These are phyloP conservation scores for Ophiostoma perfectum DNA, from an alignment of 2,329 filamentous ascomycete genomes.

Conservation along the genomic window DNA sequence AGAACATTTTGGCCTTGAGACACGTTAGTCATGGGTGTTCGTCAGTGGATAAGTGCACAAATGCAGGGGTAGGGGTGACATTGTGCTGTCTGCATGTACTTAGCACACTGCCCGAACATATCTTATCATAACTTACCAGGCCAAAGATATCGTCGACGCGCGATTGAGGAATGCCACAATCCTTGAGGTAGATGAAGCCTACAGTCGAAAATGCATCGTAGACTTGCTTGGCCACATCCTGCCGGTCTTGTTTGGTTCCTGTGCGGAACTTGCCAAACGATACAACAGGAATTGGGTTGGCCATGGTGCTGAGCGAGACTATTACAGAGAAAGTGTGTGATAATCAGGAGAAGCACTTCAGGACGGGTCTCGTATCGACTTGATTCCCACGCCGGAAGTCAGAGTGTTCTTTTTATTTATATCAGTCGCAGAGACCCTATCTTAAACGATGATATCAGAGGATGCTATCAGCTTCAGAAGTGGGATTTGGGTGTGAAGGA, in stretches of 20 bases:
- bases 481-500: neutral
- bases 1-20: conserved; percentile 10
- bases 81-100: neutral
- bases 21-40: neutral
- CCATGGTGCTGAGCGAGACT: neutral
- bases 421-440: conserved; percentile 1
- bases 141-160: conserved; percentile 13
- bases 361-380: no score
- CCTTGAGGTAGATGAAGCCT: conserved; percentile 17
- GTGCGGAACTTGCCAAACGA: conserved; percentile 12
- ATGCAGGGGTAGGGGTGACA: neutral
- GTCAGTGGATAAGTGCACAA: neutral
- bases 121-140: neutral
- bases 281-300: conserved; percentile 7
- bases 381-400: neutral
- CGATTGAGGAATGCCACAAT: conserved; percentile 11
- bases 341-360: neutral
- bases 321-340: neutral
- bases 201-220: conserved; percentile 13
- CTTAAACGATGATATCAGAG: neutral
- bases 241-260: conserved; percentile 3
- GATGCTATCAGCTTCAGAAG: neutral
- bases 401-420: neutral
- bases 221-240: conserved; percentile 14
- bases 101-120: no score